A percentile compares a stretch with the other conserved stretches of the same genome.
phyloP scores from a whole-genome alignment of 441 rosid species.

The Mallotus japonicus region DNA sequence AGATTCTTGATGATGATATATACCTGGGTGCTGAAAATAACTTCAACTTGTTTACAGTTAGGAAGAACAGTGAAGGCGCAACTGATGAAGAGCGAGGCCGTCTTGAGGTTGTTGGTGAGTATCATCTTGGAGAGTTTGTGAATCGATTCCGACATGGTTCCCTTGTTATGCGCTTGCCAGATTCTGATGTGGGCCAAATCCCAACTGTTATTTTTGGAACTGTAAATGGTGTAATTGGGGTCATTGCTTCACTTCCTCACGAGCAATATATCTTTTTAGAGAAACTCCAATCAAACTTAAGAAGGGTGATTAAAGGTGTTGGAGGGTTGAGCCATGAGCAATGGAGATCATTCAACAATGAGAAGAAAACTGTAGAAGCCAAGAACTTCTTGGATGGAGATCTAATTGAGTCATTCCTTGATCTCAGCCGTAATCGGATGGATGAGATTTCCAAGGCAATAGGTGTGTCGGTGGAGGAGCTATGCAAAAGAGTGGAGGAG shows the following conservation, averaged over 20 bases:
- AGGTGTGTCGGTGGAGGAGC: slow-evolving; percentile 76
- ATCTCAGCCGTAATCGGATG: slow-evolving; percentile 70
- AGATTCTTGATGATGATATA: slow-evolving; percentile 90
- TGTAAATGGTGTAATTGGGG: slow-evolving; percentile 89
- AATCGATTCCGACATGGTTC: slow-evolving; percentile 93
- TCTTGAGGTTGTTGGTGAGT: slow-evolving; percentile 97
- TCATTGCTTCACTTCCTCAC: slow-evolving; percentile 84
- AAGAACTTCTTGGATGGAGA: slow-evolving; percentile 86
- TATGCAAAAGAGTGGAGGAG: slow-evolving; percentile 86
- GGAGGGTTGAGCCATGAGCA: slow-evolving; percentile 93
- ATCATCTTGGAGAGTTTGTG: slow-evolving; percentile 94
- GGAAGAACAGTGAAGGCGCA: slow-evolving; percentile 98
- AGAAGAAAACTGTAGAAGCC: slow-evolving; percentile 78
- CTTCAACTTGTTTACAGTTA: slow-evolving; percentile 80
- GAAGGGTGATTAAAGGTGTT: slow-evolving; percentile 88
- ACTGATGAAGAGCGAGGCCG: slow-evolving; percentile 96
- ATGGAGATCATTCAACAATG: slow-evolving; percentile 93
- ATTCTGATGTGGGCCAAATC: slow-evolving; percentile 85
- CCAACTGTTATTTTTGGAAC: slow-evolving; percentile 85
- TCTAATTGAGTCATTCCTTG: slow-evolving; percentile 82
- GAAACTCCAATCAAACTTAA: slow-evolving; percentile 74
- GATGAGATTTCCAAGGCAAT: slow-evolving; percentile 74
- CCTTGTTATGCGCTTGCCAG: slow-evolving; percentile 93
- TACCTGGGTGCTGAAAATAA: slow-evolving; percentile 95
- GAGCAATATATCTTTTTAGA: slow-evolving; percentile 74